Base-by-base conservation (phyloP, 1,284 basidiomycete genomes). In the Trametes pubescens region DNA sequence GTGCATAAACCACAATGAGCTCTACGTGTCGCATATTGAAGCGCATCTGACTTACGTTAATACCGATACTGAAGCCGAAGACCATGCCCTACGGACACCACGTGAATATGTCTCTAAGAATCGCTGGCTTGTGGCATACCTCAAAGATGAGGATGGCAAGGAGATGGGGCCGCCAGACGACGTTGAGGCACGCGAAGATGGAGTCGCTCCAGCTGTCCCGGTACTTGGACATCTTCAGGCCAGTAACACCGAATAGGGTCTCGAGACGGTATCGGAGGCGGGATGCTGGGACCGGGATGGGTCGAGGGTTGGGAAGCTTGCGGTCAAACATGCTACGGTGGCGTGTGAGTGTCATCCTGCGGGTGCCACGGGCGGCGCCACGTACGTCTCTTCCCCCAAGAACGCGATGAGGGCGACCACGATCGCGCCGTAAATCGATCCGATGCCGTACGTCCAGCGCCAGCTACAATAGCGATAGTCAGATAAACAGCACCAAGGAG, bases 401-500 rank as follows among this genome's bases (percentile, higher is more conserved):
- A 89, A 74, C 4, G 77, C 73, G 57, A 92, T 88, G 24, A 90
- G 70, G 2, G 80, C 47, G 9, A 91, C 79, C 8, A 92, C 86
- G 11, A 89, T 63, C 0, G 75, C 75, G 35, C 79, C 78, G 70
- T 90, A 92, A 5, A 91, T 83, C 43, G 81, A 84, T 1, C 85
- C 90, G 53, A 88, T 84, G 13, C 88, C 89, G 67, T 91, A 92
- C 4, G 88, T 81, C 90, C 90, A 93, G 47, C 89, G 78, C 87
- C 88, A 91, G 57, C 81, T 86, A 57, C 62, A n/a, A 47, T 14
- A 34, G 16, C 24, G 5, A 4, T 18, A 10, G 26, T 51, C 29
- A 37, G 18, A 6, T 24, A 29, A 61, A 60, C 26, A 13, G 14
- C 32, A 21, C 10, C 16, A 1, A 5, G 44, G 6, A 10, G 16